These are phyloP conservation scores for Dendrostoma leiphaemia DNA, from an alignment of 2,329 filamentous ascomycete species.

Conservation along the genomic window DNA sequence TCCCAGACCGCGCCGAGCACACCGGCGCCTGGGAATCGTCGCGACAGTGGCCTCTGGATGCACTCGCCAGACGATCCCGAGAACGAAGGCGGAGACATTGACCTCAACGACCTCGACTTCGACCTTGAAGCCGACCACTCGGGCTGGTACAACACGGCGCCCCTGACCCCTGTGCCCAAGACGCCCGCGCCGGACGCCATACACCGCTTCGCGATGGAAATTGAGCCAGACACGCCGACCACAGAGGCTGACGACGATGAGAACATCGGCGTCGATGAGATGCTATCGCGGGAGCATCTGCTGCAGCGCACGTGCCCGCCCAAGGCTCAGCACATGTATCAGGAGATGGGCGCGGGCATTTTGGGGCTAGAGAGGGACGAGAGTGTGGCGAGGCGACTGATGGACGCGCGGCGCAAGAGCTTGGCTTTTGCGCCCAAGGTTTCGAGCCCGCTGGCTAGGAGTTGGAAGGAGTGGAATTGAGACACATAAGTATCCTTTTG, in stretches of 20 bases:
- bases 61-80: conserved; percentile 48
- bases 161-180: conserved; percentile 56
- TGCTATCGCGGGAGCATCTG: conserved; percentile 35
- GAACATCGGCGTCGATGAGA: conserved; percentile 20
- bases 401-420: conserved; percentile 74
- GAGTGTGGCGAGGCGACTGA: conserved; percentile 59
- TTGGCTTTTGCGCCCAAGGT: conserved; percentile 75
- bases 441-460: conserved; percentile 64
- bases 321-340: conserved; percentile 37
- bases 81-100: conserved; percentile 27
- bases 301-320: conserved; percentile 55
- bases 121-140: conserved; percentile 39
- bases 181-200: conserved; percentile 56
- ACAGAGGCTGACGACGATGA: conserved; percentile 31
- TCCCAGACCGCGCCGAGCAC: conserved; percentile 43
- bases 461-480: conserved; percentile 43
- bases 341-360: conserved; percentile 42
- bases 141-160: conserved; percentile 29
- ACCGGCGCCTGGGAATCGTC: conserved; percentile 43
- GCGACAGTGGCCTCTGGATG: conserved; percentile 55
- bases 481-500: not conserved
- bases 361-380: conserved; percentile 53
- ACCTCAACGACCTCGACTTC: conserved; percentile 34
- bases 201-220: conserved; percentile 48
- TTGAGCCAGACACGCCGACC: conserved; percentile 45